A percentile compares a stretch with the other conserved stretches of the same genome.
Evolutionary conservation across 768 basidiomycete species (phyloP).

Genomic region (Tricholoma sp.): DNA sequence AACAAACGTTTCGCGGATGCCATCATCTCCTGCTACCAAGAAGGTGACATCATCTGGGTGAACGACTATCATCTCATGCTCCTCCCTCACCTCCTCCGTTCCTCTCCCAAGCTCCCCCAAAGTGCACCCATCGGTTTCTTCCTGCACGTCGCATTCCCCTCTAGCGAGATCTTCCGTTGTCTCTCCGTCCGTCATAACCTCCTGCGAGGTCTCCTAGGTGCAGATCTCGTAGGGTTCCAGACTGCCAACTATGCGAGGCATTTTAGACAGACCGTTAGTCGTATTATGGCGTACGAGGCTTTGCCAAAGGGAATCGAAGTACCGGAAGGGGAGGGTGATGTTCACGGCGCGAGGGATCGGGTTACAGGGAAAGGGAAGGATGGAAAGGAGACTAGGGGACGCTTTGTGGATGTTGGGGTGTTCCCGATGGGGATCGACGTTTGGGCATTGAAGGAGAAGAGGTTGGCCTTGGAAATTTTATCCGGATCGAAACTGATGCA

Average conservation of each 20-base stretch:
- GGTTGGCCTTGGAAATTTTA: slow-evolving; percentile 31
- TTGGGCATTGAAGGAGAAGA: slow-evolving; percentile 55
- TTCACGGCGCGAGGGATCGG: slow-evolving; percentile 3
- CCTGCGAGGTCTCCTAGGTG: slow-evolving; percentile 83
- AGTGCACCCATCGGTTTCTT: slow-evolving; percentile 85
- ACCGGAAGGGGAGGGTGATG: slow-evolving; percentile 27
- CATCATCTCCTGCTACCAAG: slow-evolving; percentile 74
- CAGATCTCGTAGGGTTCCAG: slow-evolving; percentile 92
- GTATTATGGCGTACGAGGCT: slow-evolving; percentile 76
- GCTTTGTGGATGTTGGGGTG: slow-evolving; percentile 83
- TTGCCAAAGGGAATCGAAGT: slow-evolving; percentile 80
- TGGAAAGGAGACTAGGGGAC: slow-evolving; percentile 32
- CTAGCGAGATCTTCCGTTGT: slow-evolving; percentile 93
- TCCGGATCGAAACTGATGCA: slow-evolving; percentile 1
- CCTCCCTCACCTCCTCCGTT: slow-evolving; percentile 80
- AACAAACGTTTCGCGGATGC: slow-evolving; percentile 87
- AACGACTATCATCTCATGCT: slow-evolving; percentile 98
- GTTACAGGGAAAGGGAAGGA: slow-evolving; percentile 8
- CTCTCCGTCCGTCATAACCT: slow-evolving; percentile 73
- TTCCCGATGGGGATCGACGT: slow-evolving; percentile 92
- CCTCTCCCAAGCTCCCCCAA: slow-evolving; percentile 46
- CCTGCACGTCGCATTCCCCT: slow-evolving; percentile 95
- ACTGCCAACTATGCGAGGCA: slow-evolving; percentile 79
- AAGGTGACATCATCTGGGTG: slow-evolving; percentile 89
- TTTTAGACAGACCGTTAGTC: slow-evolving; percentile 79